Evolutionary conservation across 2,329 filamentous ascomycete genomes (phyloP).

Genomic region (Huntiella bhutanensis): DNA sequence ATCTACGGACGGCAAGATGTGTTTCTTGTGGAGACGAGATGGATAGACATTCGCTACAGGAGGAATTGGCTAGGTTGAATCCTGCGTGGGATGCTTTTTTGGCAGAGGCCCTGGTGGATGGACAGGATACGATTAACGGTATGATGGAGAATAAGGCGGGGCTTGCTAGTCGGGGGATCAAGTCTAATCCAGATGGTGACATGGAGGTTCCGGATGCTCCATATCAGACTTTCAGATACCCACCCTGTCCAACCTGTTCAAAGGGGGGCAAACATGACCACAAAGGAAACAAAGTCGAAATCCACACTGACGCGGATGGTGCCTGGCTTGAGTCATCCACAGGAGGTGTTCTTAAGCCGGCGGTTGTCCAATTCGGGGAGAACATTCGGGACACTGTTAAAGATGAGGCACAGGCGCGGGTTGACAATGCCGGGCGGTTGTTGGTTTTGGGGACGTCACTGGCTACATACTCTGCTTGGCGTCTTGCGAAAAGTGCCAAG

Average conservation of each 20-base stretch:
- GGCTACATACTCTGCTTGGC: constrained; percentile 89
- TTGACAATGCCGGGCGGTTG: constrained; percentile 57
- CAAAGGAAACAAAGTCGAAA: constrained; percentile 18
- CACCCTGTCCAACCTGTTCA: constrained; percentile 68
- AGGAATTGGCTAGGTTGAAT: constrained; percentile 57
- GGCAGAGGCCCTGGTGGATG: constrained; percentile 48
- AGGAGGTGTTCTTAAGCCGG: constrained; percentile 75
- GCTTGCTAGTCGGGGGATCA: constrained; percentile 48
- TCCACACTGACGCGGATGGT: constrained; percentile 53
- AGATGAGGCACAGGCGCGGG: constrained; percentile 53
- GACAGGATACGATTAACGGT: constrained; percentile 1
- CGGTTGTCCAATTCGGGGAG: constrained; percentile 93
- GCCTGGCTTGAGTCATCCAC: constrained; percentile 50
- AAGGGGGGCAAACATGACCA: constrained; percentile 20
- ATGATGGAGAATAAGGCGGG: constrained; percentile 40
- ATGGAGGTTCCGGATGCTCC: constrained; percentile 75
- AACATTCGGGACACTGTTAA: constrained; percentile 56
- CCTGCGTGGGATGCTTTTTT: constrained; percentile 71
- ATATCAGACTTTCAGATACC: constrained; percentile 81
- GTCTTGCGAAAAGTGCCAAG: constrained; percentile 65
- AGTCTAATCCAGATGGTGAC: constrained; percentile 84
- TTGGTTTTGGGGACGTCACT: constrained; percentile 76
- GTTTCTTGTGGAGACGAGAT: constrained; percentile 57
- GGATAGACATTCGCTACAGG: constrained; percentile 56
- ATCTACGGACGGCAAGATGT: constrained; percentile 65